Evolutionary conservation across 768 basidiomycete species (phyloP).

Genomic region (Clathrus columnatus): DNA sequence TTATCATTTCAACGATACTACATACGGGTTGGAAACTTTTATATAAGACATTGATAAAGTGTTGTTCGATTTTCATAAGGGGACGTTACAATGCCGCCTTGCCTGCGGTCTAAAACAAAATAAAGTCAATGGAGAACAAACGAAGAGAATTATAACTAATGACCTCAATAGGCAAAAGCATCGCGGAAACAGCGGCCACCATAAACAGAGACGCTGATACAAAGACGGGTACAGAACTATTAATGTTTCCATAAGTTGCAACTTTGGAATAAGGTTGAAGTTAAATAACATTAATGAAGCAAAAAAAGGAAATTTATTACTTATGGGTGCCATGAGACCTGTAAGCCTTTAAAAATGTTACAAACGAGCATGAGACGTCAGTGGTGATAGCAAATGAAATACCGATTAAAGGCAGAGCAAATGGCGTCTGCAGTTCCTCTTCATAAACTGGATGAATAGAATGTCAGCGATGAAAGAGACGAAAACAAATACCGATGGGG

Average conservation of each 20-base stretch:
- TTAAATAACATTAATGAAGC: background rate
- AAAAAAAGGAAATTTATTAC: background rate
- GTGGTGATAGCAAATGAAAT: background rate
- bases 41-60: no score
- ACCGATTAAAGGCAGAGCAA: conserved; percentile 38
- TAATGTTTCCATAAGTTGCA: conserved; percentile 9
- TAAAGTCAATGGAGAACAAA: background rate
- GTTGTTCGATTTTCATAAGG: no score
- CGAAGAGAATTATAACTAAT: conserved; percentile 1
- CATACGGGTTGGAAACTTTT: no score
- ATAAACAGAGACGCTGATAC: conserved; percentile 40
- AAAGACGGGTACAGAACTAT: conserved; percentile 28
- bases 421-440: conserved; percentile 44
- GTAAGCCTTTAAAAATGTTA: conserved; percentile 21
- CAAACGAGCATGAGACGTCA: background rate
- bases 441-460: background rate
- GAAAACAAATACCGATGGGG: conserved; percentile 29
- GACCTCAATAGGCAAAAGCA: conserved; percentile 43
- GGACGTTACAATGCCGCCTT: conserved; percentile 29
- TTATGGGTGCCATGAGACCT: conserved; percentile 38
- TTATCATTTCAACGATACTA: no score
- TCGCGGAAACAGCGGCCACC: conserved; percentile 30
- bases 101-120: conserved; percentile 23
- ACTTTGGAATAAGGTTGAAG: conserved; percentile 17
- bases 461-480: background rate